Evolutionary conservation across 441 rosid genomes (phyloP), one percentile per base, ranked within the genome.

Genomic region (Arabidopsis hybrid): DNA sequence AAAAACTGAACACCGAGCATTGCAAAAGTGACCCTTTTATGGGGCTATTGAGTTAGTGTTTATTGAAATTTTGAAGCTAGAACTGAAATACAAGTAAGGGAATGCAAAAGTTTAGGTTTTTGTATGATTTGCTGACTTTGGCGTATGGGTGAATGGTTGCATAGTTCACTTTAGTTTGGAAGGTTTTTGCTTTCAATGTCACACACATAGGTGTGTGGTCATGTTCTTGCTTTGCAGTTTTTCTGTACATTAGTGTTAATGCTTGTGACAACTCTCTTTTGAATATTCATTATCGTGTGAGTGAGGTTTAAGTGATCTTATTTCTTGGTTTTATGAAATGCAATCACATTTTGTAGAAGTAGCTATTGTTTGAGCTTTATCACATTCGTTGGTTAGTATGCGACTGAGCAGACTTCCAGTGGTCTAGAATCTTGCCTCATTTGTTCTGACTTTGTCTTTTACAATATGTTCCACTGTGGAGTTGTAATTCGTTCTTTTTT

Each of bases 141-240:
- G 17, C 32, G 49, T 14, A 34, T 46, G 18, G 42, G 70, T 43
- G 46, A 52, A 42, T 1, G 53, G 8, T 62, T 63, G 61, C 34
- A 10, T 58, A 26, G 29, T 59, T 59, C 31, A 18, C 65, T 18
- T 31, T 8, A 26, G 31, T 6, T 21, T 52, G 43, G 52, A 31
- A 59, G 42, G 35, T 16, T 16, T 18, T 47, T 65, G 77, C 65
- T 74, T 74, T 58, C 45, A 49, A 0, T 39, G 38, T 49, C 13
- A 38, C 8, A 58, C 13, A 38, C 8, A 49, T 58, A 16, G 43
- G 29, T 38, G 31, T 57, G 17, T 55, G 57, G 40, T n/a, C 35
- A 16, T 52, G 76, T 6, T 21, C 42, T 36, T 21, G 47, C 36
- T 34, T 69, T 45, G 21, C 26, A 69, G 56, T n/a, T 57, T 45